These are phyloP conservation scores for Arachis stenosperma DNA, from an alignment of 306 rosid species.

Conservation along the genomic window DNA sequence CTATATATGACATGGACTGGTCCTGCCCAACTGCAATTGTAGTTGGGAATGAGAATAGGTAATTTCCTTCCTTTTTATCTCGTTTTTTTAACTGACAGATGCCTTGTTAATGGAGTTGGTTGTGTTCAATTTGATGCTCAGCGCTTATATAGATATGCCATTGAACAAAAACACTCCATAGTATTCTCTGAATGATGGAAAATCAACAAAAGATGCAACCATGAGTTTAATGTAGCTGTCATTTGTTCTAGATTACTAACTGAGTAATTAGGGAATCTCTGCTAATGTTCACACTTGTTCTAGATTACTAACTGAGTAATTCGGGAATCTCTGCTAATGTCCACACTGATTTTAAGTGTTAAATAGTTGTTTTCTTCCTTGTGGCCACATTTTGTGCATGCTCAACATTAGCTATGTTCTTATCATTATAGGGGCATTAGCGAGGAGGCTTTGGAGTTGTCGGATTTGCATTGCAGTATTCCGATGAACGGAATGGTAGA, in stretches of 20 bases:
- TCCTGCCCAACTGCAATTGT: conserved; percentile 86
- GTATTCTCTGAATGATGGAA: conserved; percentile 1
- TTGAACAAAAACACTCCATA: conserved; percentile 13
- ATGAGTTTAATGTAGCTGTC: conserved; percentile 4
- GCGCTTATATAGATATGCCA: conserved; percentile 15
- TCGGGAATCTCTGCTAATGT: conserved; percentile 3
- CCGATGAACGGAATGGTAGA: conserved; percentile 98
- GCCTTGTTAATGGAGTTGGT: conserved; percentile 22
- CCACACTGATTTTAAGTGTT: not conserved
- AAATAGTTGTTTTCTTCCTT: conserved; percentile 21
- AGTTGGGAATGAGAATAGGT: conserved; percentile 91
- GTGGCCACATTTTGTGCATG: not conserved
- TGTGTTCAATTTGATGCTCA: conserved; percentile 13
- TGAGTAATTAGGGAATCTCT: conserved; percentile 9
- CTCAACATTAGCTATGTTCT: conserved; percentile 26
- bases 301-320: conserved; percentile 6
- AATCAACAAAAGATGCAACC: conserved; percentile 9
- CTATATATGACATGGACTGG: conserved; percentile 88
- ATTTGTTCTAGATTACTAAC: conserved; percentile 7
- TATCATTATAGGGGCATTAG: conserved; percentile 73
- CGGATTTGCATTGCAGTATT: conserved; percentile 84
- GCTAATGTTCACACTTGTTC: not conserved
- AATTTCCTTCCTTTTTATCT: conserved; percentile 30
- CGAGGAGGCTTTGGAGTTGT: conserved; percentile 82
- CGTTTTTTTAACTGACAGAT: not conserved